phyloP scores from a whole-genome alignment of 2,329 filamentous ascomycete species.

The Microsporum canis region DNA sequence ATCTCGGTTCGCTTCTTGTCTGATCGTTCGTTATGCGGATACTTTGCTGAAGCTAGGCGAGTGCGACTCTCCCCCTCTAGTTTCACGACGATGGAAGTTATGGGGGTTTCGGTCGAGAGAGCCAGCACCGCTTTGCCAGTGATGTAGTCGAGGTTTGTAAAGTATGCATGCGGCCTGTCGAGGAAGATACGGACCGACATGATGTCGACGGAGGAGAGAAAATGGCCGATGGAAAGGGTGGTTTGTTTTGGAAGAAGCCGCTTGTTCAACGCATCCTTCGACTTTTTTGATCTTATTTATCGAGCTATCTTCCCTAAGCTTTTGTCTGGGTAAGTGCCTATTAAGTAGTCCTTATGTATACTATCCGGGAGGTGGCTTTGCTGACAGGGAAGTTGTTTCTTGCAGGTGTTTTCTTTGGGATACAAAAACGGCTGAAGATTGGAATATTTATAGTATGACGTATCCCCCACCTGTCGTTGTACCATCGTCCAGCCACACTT shows the following conservation, averaged over 20 bases:
- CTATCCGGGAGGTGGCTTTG: neutral
- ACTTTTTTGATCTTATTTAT: neutral
- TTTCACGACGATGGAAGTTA: conserved; percentile 39
- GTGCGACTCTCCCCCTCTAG: conserved; percentile 40
- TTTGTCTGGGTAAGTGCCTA: neutral
- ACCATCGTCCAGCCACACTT: neutral
- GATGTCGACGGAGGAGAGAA: neutral
- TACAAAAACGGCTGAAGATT: neutral
- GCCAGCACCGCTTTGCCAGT: conserved; percentile 36
- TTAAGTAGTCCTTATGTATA: neutral
- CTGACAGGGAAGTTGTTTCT: neutral
- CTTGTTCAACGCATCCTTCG: neutral
- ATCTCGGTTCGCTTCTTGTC: conserved; percentile 40
- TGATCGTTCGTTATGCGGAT: conserved; percentile 31
- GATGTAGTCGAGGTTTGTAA: conserved; percentile 40
- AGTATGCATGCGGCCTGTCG: conserved; percentile 33
- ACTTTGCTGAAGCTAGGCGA: conserved; percentile 30
- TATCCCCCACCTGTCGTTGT: neutral
- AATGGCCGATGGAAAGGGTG: neutral
- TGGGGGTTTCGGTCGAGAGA: conserved; percentile 32
- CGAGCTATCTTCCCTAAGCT: neutral
- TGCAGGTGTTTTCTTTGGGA: neutral
- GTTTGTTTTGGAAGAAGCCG: neutral
- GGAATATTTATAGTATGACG: neutral
- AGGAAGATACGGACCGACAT: conserved; percentile 39